Evolutionary conservation across 1,139 yeast genomes (phyloP).

Genomic region (Neolecta irregularis): DNA sequence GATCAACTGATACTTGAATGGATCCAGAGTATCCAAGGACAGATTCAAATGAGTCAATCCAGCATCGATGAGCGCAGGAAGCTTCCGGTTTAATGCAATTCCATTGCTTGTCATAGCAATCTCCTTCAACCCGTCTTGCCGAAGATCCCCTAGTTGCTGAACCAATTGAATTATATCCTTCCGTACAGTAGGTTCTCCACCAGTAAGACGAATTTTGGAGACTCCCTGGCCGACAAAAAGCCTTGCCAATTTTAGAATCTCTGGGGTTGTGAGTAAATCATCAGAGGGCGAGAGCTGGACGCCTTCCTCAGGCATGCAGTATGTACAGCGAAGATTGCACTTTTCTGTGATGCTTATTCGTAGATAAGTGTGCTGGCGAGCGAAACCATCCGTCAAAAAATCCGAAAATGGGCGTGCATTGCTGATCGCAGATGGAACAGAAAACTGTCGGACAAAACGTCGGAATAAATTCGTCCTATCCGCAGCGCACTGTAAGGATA

Average conservation of each 20-base stretch:
- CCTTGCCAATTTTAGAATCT: conserved; percentile 29
- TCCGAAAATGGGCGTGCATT: conserved; percentile 27
- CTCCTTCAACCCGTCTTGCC: conserved; percentile 28
- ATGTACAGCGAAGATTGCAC: conserved; percentile 36
- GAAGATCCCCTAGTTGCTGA: conserved; percentile 24
- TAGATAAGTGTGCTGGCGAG: conserved; percentile 33
- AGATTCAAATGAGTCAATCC: conserved; percentile 35
- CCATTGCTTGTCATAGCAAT: conserved; percentile 38
- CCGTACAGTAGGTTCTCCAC: conserved; percentile 41
- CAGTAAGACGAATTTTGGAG: conserved; percentile 34
- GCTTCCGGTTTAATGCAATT: conserved; percentile 32
- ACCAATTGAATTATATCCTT: conserved; percentile 33
- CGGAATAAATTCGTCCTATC: too few relatives aligned
- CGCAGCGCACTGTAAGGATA: too few relatives aligned
- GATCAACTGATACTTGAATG: conserved; percentile 34
- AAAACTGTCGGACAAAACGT: too few relatives aligned
- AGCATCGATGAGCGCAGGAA: conserved; percentile 26
- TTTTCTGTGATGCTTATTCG: conserved; percentile 37
- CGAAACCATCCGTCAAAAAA: conserved; percentile 31
- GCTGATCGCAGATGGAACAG: conserved; percentile 17
- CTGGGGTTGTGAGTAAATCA: conserved; percentile 28
- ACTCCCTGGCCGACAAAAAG: conserved; percentile 35
- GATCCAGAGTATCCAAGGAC: conserved; percentile 34
- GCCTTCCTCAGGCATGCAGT: conserved; percentile 43
- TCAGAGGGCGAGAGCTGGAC: conserved; percentile 31